These are phyloP conservation scores for Colletotrichum sidae DNA, from an alignment of 2,329 filamentous ascomycete species.

Conservation along the genomic window DNA sequence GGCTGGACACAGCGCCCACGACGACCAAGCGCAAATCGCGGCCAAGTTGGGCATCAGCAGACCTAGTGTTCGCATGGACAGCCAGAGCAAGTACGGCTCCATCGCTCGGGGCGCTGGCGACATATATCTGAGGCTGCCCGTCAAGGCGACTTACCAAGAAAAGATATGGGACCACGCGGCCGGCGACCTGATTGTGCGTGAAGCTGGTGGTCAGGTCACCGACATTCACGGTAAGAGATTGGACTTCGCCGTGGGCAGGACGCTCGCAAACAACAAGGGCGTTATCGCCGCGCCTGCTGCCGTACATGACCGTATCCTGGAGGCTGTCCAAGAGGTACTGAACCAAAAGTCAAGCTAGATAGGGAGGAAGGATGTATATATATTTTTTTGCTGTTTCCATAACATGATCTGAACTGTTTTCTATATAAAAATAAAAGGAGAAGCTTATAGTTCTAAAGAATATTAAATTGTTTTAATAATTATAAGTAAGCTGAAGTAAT, in stretches of 20 bases:
- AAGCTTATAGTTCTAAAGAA: no score
- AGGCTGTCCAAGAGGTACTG: conserved; percentile 85
- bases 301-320: conserved; percentile 81
- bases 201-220: conserved; percentile 92
- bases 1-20: conserved; percentile 89
- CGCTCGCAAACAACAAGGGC: conserved; percentile 90
- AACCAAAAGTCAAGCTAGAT: conserved; percentile 41
- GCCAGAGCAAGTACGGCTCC: conserved; percentile 96
- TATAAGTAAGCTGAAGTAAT: no score
- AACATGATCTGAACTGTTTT: no score
- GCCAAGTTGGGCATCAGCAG: conserved; percentile 86
- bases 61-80: conserved; percentile 95
- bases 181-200: conserved; percentile 91
- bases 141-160: conserved; percentile 89
- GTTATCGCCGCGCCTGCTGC: conserved; percentile 87
- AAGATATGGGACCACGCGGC: conserved; percentile 99
- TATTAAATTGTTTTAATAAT: no score
- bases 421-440: no score
- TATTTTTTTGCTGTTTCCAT: neutral
- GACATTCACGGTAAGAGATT: conserved; percentile 87
- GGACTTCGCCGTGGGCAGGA: conserved; percentile 89
- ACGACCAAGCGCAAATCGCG: conserved; percentile 87
- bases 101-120: conserved; percentile 95
- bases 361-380: neutral
- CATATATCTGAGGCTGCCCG: conserved; percentile 90